phyloP scores from a whole-genome alignment of 2,329 filamentous ascomycete genomes.

The Exophiala oligosperma region DNA sequence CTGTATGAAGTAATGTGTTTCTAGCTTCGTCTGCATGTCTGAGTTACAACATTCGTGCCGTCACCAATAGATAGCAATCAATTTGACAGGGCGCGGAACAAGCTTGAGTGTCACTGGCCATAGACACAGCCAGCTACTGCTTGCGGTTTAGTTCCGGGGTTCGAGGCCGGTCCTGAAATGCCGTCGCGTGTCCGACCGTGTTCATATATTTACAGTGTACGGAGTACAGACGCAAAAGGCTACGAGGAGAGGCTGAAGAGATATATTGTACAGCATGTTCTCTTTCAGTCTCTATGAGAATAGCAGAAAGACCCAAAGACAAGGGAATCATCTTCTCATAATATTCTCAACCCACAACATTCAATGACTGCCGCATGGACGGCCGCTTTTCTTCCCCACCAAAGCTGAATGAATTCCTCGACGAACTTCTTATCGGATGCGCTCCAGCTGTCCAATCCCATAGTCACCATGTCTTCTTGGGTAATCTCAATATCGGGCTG shows the following conservation, averaged over 20 bases:
- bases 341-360: conserved; percentile 49
- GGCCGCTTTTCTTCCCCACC: conserved; percentile 46
- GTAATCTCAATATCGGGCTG: conserved; percentile 39
- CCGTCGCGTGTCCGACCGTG: no score
- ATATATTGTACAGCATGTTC: no score
- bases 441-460: conserved; percentile 53
- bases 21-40: no score
- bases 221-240: no score
- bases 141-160: background rate
- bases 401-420: conserved; percentile 45
- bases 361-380: conserved; percentile 46
- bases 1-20: no score
- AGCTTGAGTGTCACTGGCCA: no score
- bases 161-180: no score
- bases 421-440: conserved; percentile 47
- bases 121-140: background rate
- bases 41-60: background rate
- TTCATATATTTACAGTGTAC: no score
- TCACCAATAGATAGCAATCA: background rate
- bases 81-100: background rate
- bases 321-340: conserved; percentile 28
- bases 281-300: no score
- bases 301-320: no score
- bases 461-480: conserved; percentile 46
- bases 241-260: no score